Conservation (phyloP, 805 yeast species). For the Candida nonsorbophila region DNA sequence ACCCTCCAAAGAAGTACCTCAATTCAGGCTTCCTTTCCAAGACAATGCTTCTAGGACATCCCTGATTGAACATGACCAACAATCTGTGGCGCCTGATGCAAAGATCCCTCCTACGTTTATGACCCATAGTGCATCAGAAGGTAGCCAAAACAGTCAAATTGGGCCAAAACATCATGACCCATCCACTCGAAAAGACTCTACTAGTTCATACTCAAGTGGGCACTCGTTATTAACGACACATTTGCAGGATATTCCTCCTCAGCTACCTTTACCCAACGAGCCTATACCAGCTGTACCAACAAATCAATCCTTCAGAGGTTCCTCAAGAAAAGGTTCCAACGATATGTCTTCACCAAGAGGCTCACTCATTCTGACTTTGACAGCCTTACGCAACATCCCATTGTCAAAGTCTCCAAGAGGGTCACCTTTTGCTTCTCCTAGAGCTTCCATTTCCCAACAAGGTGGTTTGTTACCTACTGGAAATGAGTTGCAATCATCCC, state of each 20-base stretch:
- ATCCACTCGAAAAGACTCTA: slow-evolving; percentile 7
- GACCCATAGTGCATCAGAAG: not conserved
- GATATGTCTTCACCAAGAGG: slow-evolving; percentile 36
- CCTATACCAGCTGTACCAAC: slow-evolving; percentile 42
- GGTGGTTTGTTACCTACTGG: too few relatives aligned
- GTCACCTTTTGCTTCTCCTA: slow-evolving; percentile 41
- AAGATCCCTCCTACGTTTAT: not conserved
- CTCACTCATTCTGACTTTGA: slow-evolving; percentile 35
- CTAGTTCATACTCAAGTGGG: slow-evolving; percentile 15
- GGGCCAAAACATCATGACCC: not conserved
- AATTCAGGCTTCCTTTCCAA: slow-evolving; percentile 68
- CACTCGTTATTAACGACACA: slow-evolving; percentile 23
- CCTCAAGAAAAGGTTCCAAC: slow-evolving; percentile 31
- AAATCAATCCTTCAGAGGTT: slow-evolving; percentile 28
- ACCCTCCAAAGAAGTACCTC: slow-evolving; percentile 37
- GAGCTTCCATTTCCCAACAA: slow-evolving; percentile 42
- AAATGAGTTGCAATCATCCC: too few relatives aligned
- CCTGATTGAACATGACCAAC: slow-evolving; percentile 1
- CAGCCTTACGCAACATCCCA: slow-evolving; percentile 34
- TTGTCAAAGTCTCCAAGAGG: slow-evolving; percentile 27
- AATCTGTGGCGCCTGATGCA: slow-evolving; percentile 2
- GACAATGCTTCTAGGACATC: slow-evolving; percentile 22
- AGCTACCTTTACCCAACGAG: slow-evolving; percentile 50
- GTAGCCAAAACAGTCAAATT: not conserved
- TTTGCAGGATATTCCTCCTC: slow-evolving; percentile 49